Percentiles rank a stretch among this genome's conserved stretches.
Conservation (phyloP, 108 stramenopile species). For the Aureococcus anophagefferens region DNA sequence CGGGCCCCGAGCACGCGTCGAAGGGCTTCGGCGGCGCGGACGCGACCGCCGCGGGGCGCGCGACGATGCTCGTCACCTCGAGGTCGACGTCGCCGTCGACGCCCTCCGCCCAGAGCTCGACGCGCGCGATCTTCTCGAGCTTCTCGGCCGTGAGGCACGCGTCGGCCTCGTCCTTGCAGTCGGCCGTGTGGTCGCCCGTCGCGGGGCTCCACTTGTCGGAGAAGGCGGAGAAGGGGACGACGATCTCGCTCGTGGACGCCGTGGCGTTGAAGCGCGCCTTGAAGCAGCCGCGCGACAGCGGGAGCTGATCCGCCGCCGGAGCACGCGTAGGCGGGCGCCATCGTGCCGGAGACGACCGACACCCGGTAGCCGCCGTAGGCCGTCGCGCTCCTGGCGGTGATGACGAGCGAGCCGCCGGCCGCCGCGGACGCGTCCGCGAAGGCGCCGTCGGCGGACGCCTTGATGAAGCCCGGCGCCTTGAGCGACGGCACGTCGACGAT, state of each 20-base stretch:
- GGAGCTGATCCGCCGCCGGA: conserved; percentile 4
- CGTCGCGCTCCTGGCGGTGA: not conserved
- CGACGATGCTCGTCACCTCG: conserved; percentile 6
- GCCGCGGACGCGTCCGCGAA: conserved; percentile 12
- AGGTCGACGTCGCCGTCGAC: conserved; percentile 7
- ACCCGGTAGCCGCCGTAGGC: conserved; percentile 8
- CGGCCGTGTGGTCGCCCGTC: conserved; percentile 12
- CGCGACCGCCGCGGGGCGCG: conserved; percentile 1
- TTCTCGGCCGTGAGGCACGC: conserved; percentile 7
- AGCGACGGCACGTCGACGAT: conserved; percentile 8
- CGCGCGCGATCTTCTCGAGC: conserved; percentile 1
- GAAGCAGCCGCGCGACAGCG: conserved; percentile 7
- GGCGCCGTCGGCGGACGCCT: not conserved
- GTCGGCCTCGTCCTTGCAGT: conserved; percentile 6
- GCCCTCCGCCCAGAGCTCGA: conserved; percentile 15
- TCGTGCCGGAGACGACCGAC: not conserved
- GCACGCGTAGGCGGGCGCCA: too few species aligned
- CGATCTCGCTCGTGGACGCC: conserved; percentile 10
- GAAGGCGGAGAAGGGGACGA: conserved; percentile 9
- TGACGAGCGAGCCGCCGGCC: not conserved
- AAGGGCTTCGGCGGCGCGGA: too few species aligned
- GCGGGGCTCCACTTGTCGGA: conserved; percentile 8
- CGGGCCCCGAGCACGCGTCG: not conserved
- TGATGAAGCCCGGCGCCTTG: conserved; percentile 14
- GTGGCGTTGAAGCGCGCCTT: conserved; percentile 13